A percentile compares a stretch with the other conserved stretches of the same genome.
Evolutionary conservation across 1,139 yeast species (phyloP).

Genomic region (Blastobotrys aristatus): DNA sequence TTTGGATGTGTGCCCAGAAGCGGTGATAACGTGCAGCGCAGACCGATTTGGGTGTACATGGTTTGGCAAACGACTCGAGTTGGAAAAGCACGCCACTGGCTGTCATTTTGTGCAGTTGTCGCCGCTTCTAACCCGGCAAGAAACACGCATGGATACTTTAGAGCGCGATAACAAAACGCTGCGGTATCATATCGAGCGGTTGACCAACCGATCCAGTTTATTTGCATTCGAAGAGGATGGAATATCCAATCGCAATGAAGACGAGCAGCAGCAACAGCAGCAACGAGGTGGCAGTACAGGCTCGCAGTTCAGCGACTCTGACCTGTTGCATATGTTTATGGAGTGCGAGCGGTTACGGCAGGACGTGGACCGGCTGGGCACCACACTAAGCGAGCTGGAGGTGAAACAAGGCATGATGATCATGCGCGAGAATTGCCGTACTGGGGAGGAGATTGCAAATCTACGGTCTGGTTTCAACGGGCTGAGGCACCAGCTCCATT

Average conservation of each 20-base stretch:
- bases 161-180: constrained; percentile 38
- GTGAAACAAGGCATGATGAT: constrained; percentile 34
- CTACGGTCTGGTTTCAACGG: constrained; percentile 34
- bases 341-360: constrained; percentile 36
- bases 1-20: constrained; percentile 34
- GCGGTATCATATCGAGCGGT: constrained; percentile 30
- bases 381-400: constrained; percentile 33
- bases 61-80: constrained; percentile 36
- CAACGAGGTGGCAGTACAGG: constrained; percentile 6
- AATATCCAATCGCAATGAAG: too few relatives aligned
- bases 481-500: constrained; percentile 36
- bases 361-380: constrained; percentile 32
- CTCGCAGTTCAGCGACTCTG: constrained; percentile 24
- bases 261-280: neutral
- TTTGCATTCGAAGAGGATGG: constrained; percentile 1
- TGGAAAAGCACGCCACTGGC: constrained; percentile 31
- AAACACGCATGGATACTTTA: constrained; percentile 30
- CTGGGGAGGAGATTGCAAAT: constrained; percentile 33
- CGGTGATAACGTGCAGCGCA: constrained; percentile 36
- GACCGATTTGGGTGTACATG: constrained; percentile 39
- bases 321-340: constrained; percentile 31
- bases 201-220: constrained; percentile 18
- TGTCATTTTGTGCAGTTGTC: constrained; percentile 37
- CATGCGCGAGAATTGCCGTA: constrained; percentile 34
- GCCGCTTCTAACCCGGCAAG: constrained; percentile 34